Evolutionary conservation across 75 land plant species (phyloP), one percentile per base, ranked within the genome.

Genomic region (Cupressus sempervirens): DNA sequence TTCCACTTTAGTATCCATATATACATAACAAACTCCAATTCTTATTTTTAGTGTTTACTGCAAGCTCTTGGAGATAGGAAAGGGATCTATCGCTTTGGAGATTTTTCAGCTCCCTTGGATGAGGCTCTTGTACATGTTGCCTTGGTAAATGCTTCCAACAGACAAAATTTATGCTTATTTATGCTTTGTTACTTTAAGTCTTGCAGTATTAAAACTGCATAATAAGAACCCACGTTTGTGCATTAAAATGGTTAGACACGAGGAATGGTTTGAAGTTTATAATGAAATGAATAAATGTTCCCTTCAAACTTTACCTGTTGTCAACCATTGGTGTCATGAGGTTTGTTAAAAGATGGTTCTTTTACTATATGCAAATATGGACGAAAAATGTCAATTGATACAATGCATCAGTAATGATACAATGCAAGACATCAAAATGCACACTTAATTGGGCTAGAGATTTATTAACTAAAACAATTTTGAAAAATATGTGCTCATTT

Each of bases 81-180:
- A 88, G 99, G 98, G 35, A 97, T 97, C 48, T 73, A 91, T 76
- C 89, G 99, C 46, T 97, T 94, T 90, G 99, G 99, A 11, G 93
- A 96, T 83, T 97, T 97, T 82, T 85, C 95, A 43, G 99, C 98
- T 82, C 98, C 99, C 52, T 90, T 97, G 35, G 99, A 97, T 91
- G 98, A 97, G 88, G 99, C 99, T 65, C 91, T 93, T 36, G 87
- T 97, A 43, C 93, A 97, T 84, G 99, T 97, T 84, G 88, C 91
- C 54, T 68, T 97, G 98, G 99, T 97, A 86, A 83, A 73, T 45
- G 4, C 81, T 45, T 79, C 20, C 81, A 43, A n/a, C 81, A n/a
- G 11, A 45, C 52, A 3, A 20, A 8, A 26, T 79, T 45, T 45
- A 20, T 45, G 0, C 30, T 12, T 79, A 23, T 72, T 32, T 72